Conservation (phyloP, 441 rosid genomes). For the Gossypium schwendimanii region DNA sequence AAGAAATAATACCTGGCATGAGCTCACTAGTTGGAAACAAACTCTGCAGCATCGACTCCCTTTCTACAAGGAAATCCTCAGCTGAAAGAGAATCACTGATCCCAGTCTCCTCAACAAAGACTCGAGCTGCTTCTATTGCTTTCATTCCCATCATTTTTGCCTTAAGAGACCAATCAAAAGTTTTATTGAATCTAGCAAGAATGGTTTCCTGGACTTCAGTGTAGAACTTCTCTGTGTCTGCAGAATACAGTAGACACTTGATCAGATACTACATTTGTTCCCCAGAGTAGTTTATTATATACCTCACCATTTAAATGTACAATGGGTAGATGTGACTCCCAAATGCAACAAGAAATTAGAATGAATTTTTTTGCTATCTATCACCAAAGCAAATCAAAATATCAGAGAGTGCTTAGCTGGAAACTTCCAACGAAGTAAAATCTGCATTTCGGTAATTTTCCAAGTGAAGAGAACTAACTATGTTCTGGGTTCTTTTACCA, state of each 20-base stretch:
- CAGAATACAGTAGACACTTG: conserved; percentile 19
- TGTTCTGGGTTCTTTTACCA: background rate
- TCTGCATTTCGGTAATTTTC: background rate
- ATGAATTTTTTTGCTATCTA: background rate
- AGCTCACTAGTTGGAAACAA: conserved; percentile 79
- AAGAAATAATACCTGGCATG: conserved; percentile 62
- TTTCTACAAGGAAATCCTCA: conserved; percentile 65
- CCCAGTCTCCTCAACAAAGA: conserved; percentile 77
- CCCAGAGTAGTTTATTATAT: background rate
- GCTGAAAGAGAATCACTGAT: conserved; percentile 78
- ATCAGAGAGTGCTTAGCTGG: background rate
- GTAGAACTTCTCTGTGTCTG: conserved; percentile 90
- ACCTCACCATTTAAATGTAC: background rate
- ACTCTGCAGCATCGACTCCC: conserved; percentile 67
- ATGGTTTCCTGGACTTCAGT: conserved; percentile 80
- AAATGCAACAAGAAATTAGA: background rate
- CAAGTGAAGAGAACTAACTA: background rate
- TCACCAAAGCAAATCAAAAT: background rate
- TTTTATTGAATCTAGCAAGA: conserved; percentile 75
- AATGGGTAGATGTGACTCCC: background rate
- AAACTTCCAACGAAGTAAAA: background rate
- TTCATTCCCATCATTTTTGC: conserved; percentile 95
- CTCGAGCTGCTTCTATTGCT: conserved; percentile 73
- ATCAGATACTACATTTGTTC: background rate
- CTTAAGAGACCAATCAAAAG: conserved; percentile 88